Conservation (phyloP, 2,329 filamentous ascomycete genomes). For the Claviceps africana region DNA sequence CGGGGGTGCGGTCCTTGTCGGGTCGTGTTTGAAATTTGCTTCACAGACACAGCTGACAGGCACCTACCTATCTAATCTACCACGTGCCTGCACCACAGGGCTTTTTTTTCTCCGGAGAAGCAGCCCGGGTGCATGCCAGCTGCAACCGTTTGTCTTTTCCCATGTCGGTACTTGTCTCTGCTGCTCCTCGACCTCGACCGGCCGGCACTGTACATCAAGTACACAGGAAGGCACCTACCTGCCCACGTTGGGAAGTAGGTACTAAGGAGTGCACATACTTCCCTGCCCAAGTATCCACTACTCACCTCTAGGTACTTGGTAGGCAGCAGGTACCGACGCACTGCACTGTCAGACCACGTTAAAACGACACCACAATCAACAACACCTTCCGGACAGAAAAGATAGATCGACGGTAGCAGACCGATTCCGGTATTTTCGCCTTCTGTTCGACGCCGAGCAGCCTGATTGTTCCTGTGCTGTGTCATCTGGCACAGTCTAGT, state of each 20-base stretch:
- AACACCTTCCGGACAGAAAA: not conserved
- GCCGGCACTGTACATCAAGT: not conserved
- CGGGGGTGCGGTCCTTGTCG: not conserved
- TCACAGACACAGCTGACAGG: not conserved
- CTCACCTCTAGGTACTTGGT: no score
- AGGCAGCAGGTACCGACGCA: no score
- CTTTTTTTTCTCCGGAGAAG: not conserved
- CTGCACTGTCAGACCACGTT: no score
- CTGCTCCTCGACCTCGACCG: not conserved
- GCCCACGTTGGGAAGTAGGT: no score
- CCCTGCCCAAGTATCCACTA: no score
- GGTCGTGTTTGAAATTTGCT: not conserved
- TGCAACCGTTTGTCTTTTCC: not conserved
- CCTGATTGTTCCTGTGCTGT: not conserved
- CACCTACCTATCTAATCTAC: not conserved
- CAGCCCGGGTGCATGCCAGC: not conserved
- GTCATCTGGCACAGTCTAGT: not conserved
- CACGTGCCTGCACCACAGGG: not conserved
- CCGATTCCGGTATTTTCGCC: not conserved
- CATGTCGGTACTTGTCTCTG: no score
- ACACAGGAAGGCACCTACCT: no score
- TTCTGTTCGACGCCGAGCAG: no score
- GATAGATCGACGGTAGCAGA: not conserved
- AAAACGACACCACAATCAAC: not conserved
- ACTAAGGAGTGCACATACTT: no score